Evolutionary conservation across 176 grass and related monocot species (phyloP).

Genomic region (Zizania latifolia): DNA sequence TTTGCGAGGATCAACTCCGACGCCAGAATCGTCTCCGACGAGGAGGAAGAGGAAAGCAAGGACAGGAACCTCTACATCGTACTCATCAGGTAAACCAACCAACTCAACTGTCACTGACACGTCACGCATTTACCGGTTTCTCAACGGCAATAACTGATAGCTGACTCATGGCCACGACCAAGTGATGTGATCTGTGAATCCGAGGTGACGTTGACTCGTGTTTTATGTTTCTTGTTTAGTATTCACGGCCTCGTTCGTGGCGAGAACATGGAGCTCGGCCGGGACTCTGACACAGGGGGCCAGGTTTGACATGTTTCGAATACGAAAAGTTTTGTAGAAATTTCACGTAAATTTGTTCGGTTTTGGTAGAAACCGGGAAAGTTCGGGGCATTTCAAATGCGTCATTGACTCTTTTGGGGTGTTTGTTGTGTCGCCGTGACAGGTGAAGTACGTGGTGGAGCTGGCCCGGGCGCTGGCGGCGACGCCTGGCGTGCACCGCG

Average conservation of each 20-base stretch:
- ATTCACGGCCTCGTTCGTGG: conserved; percentile 84
- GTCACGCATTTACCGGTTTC: neutral
- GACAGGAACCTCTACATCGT: conserved; percentile 69
- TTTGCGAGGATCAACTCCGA: conserved; percentile 47
- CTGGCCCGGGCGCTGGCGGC: conserved; percentile 78
- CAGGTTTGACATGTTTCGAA: conserved; percentile 31
- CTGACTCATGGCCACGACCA: neutral
- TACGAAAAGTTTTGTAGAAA: neutral
- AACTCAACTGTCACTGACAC: neutral
- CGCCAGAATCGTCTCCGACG: conserved; percentile 44
- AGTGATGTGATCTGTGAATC: neutral
- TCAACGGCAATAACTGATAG: neutral
- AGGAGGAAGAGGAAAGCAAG: conserved; percentile 32
- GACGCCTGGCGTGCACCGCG: conserved; percentile 65
- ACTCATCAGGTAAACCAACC: conserved; percentile 55
- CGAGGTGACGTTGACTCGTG: neutral
- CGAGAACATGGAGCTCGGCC: conserved; percentile 93
- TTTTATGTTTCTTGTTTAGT: conserved; percentile 23
- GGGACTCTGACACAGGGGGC: conserved; percentile 86
- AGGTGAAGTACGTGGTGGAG: conserved; percentile 98
- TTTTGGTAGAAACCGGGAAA: neutral
- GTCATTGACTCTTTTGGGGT: no score
- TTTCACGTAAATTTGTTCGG: neutral
- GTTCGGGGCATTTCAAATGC: neutral
- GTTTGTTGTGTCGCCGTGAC: neutral